Conservation (phyloP, 108 stramenopile species). For the Discostella pseudostelligera region DNA sequence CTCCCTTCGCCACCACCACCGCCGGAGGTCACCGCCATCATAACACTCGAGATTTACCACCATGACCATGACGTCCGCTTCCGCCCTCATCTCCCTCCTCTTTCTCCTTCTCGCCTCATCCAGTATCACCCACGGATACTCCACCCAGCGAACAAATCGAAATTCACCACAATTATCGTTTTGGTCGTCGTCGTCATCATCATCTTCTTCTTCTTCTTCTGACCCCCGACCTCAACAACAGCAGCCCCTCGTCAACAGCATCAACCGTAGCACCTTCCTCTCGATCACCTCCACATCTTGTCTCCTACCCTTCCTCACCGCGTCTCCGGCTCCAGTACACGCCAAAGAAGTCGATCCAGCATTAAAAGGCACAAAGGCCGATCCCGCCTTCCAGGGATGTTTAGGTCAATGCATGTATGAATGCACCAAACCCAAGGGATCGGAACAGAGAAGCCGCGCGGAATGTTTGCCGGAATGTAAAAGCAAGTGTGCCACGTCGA, state of each 20-base stretch:
- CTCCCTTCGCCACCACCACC: too few species aligned
- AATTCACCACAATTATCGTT: slow-evolving; percentile 7
- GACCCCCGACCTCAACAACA: background rate
- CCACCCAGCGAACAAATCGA: background rate
- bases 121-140: background rate
- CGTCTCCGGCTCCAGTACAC: slow-evolving; percentile 3
- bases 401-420: slow-evolving; percentile 69
- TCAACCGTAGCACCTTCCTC: slow-evolving; percentile 30
- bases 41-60: too few species aligned
- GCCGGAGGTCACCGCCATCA: background rate
- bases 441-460: slow-evolving; percentile 58
- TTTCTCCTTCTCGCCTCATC: background rate
- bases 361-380: slow-evolving; percentile 69
- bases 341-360: slow-evolving; percentile 66
- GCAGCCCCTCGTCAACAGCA: background rate
- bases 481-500: slow-evolving; percentile 63
- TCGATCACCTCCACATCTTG: slow-evolving; percentile 19
- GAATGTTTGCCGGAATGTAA: slow-evolving; percentile 83
- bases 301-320: slow-evolving; percentile 13
- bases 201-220: background rate
- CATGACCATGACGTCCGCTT: background rate
- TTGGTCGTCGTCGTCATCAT: background rate
- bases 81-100: too few species aligned
- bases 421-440: slow-evolving; percentile 83
- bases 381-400: slow-evolving; percentile 65